phyloP scores from a whole-genome alignment of 371 early-diverging fungal species.

The Blakeslea trispora region DNA sequence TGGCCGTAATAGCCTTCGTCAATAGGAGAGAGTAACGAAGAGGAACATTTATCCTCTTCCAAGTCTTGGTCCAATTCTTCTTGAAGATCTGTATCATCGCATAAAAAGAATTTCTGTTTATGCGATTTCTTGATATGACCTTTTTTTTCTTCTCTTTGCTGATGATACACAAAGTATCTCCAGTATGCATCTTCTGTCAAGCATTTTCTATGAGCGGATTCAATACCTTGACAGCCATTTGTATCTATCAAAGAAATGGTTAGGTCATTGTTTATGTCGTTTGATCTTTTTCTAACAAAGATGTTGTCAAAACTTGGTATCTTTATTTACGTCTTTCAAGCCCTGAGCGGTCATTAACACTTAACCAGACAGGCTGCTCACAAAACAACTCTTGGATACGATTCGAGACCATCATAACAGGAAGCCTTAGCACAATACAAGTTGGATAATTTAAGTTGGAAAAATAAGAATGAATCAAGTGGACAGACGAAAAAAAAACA shows the following conservation, averaged over 20 bases:
- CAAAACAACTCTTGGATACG: background rate
- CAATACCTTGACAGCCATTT: background rate
- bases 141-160: background rate
- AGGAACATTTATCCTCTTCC: conserved; percentile 3
- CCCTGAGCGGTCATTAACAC: background rate
- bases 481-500: too few species aligned
- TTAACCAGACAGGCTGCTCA: background rate
- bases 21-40: background rate
- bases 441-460: too few species aligned
- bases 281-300: background rate
- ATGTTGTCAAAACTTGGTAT: too few species aligned
- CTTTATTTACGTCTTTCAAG: conserved; percentile 5
- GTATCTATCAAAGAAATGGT: background rate
- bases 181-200: background rate
- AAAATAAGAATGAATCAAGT: too few species aligned
- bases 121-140: background rate
- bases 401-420: background rate
- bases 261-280: too few species aligned
- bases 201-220: background rate
- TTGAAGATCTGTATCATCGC: background rate
- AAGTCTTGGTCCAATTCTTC: background rate
- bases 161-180: background rate
- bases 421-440: too few species aligned
- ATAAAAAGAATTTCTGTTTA: conserved; percentile 2
- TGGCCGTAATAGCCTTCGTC: background rate